phyloP scores from a whole-genome alignment of 2,329 filamentous ascomycete species.

The Lachnellula hyalina region DNA sequence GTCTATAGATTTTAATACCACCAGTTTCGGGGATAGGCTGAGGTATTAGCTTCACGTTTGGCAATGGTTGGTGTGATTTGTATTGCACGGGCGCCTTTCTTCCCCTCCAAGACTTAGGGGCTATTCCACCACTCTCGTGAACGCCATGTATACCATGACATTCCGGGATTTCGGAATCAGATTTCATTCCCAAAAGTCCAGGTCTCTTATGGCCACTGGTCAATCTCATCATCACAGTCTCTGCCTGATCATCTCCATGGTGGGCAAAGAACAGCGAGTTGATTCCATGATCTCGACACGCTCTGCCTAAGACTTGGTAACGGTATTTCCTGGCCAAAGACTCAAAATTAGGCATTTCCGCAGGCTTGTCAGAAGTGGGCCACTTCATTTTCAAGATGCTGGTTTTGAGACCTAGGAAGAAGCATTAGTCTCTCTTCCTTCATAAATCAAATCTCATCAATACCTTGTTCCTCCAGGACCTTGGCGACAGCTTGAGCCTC shows the following conservation, averaged over 20 bases:
- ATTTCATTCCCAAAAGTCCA: conserved; percentile 67
- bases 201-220: conserved; percentile 59
- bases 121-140: conserved; percentile 52
- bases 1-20: conserved; percentile 63
- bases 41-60: background rate
- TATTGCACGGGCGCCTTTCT: background rate
- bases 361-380: conserved; percentile 38
- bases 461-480: conserved; percentile 22
- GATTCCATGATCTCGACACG: conserved; percentile 49
- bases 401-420: conserved; percentile 24
- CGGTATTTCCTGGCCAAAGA: conserved; percentile 67
- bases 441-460: background rate
- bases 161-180: conserved; percentile 70
- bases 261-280: conserved; percentile 71
- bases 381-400: conserved; percentile 43
- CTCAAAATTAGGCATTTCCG: conserved; percentile 62
- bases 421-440: background rate
- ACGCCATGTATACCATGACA: conserved; percentile 70
- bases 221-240: conserved; percentile 80
- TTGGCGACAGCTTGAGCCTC: conserved; percentile 49
- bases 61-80: background rate
- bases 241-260: conserved; percentile 85
- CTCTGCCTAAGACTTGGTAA: conserved; percentile 63
- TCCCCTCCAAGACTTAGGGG: too few species aligned
- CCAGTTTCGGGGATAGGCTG: conserved; percentile 46